These are phyloP conservation scores for Aspergillus vadensis DNA, from an alignment of 2,329 filamentous ascomycete species.

Conservation along the genomic window DNA sequence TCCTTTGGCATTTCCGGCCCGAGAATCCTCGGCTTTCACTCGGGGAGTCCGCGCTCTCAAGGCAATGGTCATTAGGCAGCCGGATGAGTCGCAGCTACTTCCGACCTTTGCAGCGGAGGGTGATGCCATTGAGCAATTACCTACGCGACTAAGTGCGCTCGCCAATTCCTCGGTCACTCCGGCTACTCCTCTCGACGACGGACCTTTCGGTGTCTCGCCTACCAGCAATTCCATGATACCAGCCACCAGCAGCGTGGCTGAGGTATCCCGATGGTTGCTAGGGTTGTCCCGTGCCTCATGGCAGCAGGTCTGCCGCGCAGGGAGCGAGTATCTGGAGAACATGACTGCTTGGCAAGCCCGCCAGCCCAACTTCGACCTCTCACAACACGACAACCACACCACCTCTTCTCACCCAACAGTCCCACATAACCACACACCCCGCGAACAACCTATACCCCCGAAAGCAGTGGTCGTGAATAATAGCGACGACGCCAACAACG, in stretches of 20 bases:
- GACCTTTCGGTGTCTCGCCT: not conserved
- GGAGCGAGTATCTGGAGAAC: conserved; percentile 17
- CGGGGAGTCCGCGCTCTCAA: conserved; percentile 34
- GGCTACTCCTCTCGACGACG: conserved; percentile 12
- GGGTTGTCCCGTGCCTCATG: conserved; percentile 23
- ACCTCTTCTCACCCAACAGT: not conserved
- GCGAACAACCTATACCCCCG: not conserved
- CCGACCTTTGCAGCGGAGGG: conserved; percentile 26
- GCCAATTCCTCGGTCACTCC: conserved; percentile 17
- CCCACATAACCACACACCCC: not conserved
- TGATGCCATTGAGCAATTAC: conserved; percentile 10
- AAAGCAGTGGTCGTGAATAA: conserved; percentile 2
- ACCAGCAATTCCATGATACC: conserved; percentile 11
- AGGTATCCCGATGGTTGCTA: conserved; percentile 12
- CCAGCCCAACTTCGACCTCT: not conserved
- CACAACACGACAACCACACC: not conserved
- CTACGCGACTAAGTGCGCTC: conserved; percentile 11
- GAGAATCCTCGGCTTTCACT: conserved; percentile 30
- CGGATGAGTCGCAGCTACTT: conserved; percentile 28
- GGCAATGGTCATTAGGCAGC: conserved; percentile 32
- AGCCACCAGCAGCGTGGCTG: not conserved
- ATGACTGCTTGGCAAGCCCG: conserved; percentile 2
- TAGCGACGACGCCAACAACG: not conserved
- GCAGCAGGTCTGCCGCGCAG: conserved; percentile 38
- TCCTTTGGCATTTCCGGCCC: conserved; percentile 17